phyloP scores from a whole-genome alignment of 257 asterid genomes.

The Scutellaria galericulata region DNA sequence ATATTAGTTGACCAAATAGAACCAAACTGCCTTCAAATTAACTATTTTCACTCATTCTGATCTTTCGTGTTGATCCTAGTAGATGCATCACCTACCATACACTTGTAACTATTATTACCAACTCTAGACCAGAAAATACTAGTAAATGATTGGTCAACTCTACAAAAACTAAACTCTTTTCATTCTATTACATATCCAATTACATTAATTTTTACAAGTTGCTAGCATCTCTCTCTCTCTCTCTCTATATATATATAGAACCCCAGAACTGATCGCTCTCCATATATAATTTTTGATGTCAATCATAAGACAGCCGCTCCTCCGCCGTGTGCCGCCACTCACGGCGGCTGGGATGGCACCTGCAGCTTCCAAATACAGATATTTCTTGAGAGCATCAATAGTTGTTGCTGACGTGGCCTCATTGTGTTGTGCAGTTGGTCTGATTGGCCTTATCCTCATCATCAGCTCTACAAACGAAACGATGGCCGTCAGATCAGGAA shows the following conservation, averaged over 20 bases:
- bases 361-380: slow-evolving; percentile 22
- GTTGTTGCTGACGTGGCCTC: slow-evolving; percentile 19
- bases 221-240: no score
- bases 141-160: neutral
- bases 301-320: neutral
- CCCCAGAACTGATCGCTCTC: neutral
- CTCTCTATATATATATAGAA: neutral
- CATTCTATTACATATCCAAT: neutral
- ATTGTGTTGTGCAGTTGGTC: neutral
- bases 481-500: neutral
- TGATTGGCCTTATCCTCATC: slow-evolving; percentile 32
- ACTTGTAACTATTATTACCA: neutral
- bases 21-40: slow-evolving; percentile 3
- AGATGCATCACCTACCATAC: slow-evolving; percentile 16
- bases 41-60: neutral
- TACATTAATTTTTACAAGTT: no score
- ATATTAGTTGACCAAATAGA: slow-evolving; percentile 10
- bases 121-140: neutral
- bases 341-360: slow-evolving; percentile 19
- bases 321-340: neutral
- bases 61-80: slow-evolving; percentile 1
- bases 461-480: slow-evolving; percentile 1
- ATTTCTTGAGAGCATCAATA: slow-evolving; percentile 23
- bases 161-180: neutral
- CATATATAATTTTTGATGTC: neutral